These are phyloP conservation scores for Plasmodium chabaudi DNA, from an alignment of 169 alveolate genomes.

Conservation along the genomic window DNA sequence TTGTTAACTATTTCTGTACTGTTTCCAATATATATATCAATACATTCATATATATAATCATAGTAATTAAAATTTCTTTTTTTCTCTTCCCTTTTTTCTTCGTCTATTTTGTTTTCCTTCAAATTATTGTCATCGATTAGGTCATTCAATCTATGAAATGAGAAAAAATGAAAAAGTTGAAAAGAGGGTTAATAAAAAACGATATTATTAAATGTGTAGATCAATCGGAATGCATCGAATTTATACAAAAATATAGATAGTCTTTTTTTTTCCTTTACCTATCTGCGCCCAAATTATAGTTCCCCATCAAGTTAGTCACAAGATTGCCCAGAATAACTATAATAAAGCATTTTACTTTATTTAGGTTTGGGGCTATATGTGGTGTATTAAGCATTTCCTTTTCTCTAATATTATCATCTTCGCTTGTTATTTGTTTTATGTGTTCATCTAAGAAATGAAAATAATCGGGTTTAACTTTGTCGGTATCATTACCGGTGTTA, in stretches of 20 bases:
- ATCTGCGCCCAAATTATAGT: slow-evolving; percentile 35
- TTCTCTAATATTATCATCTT: slow-evolving; percentile 25
- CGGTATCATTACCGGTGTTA: slow-evolving; percentile 1
- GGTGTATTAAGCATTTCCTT: slow-evolving; percentile 17
- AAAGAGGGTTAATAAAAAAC: too few species aligned
- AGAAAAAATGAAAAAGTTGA: background rate
- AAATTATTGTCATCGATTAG: slow-evolving; percentile 40
- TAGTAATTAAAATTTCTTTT: slow-evolving; percentile 53
- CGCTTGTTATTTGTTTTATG: slow-evolving; percentile 18
- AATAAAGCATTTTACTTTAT: slow-evolving; percentile 62
- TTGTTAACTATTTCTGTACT: slow-evolving; percentile 28
- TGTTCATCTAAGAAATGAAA: slow-evolving; percentile 24
- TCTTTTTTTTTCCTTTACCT: slow-evolving; percentile 1
- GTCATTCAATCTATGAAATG: slow-evolving; percentile 31
- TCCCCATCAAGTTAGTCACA: slow-evolving; percentile 21
- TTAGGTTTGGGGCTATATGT: slow-evolving; percentile 14
- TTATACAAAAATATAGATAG: too few species aligned
- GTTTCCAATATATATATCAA: slow-evolving; percentile 62
- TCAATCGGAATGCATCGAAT: too few species aligned
- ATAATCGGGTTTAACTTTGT: slow-evolving; percentile 3
- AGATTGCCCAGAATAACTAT: slow-evolving; percentile 43
- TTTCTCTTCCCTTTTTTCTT: slow-evolving; percentile 68
- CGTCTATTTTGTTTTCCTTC: slow-evolving; percentile 72
- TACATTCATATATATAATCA: slow-evolving; percentile 72
- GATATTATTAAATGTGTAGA: too few species aligned